phyloP scores from a whole-genome alignment of 306 rosid genomes.

The Cucurbita argyrosperma region DNA sequence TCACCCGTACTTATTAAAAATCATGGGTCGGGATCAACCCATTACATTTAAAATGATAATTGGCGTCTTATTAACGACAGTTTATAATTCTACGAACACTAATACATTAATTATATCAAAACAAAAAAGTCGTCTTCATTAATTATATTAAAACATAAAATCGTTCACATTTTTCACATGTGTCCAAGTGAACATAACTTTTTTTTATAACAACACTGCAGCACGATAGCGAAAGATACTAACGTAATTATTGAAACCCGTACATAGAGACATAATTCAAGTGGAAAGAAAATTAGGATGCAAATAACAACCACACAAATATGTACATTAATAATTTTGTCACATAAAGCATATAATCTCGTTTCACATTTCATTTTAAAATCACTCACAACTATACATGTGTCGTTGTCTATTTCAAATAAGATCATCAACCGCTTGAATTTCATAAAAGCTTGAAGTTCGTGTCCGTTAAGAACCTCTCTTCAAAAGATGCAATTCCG shows the following conservation, averaged over 20 bases:
- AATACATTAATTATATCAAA: no score
- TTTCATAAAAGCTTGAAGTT: no score
- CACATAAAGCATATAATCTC: background rate
- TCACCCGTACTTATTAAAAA: no score
- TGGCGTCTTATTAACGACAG: no score
- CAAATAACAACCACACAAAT: background rate
- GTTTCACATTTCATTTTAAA: background rate
- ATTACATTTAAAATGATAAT: no score
- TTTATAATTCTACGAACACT: no score
- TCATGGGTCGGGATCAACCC: no score
- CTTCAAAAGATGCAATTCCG: no score
- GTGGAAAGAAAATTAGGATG: background rate
- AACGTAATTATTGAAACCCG: background rate
- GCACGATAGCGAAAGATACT: background rate
- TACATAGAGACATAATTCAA: background rate
- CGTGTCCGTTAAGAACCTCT: no score
- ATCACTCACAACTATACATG: background rate
- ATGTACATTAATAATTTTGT: background rate
- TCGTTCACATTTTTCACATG: background rate
- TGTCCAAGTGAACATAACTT: background rate
- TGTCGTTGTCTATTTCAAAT: background rate
- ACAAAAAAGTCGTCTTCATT: no score
- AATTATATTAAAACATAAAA: no score
- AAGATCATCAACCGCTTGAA: no score
- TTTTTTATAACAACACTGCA: background rate